These are phyloP conservation scores for Ophiostoma novo-ulmi DNA, from an alignment of 2,329 filamentous ascomycete genomes.

Conservation along the genomic window DNA sequence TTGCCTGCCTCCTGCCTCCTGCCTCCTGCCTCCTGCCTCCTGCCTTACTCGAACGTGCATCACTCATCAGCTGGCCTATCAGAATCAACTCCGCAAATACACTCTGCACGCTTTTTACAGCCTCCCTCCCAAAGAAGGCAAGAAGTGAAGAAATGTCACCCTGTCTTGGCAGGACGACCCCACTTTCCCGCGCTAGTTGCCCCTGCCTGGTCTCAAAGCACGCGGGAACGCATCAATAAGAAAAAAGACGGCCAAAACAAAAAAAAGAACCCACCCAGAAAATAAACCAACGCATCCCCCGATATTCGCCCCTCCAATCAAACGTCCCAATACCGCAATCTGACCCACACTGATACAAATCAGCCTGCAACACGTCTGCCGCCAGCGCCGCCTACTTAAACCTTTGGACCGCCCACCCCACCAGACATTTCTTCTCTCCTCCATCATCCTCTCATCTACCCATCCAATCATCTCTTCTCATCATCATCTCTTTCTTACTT, in stretches of 20 bases:
- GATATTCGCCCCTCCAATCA: conserved; percentile 12
- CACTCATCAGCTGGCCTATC: background rate
- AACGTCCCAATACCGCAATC: background rate
- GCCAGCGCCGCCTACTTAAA: conserved; percentile 37
- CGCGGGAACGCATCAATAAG: background rate
- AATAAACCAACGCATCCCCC: conserved; percentile 17
- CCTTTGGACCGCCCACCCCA: conserved; percentile 40
- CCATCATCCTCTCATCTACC: conserved; percentile 34
- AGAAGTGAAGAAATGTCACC: conserved; percentile 9
- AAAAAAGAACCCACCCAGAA: conserved; percentile 14
- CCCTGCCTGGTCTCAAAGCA: background rate
- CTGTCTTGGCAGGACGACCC: background rate
- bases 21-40: background rate
- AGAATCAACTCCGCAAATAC: background rate
- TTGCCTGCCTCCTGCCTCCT: background rate
- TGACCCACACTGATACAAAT: conserved; percentile 30
- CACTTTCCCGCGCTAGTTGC: conserved; percentile 4
- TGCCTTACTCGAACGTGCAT: background rate
- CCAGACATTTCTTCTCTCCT: conserved; percentile 35
- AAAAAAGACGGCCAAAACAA: conserved; percentile 7
- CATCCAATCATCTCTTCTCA: conserved; percentile 30
- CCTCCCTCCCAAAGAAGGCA: background rate
- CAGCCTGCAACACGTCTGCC: conserved; percentile 35
- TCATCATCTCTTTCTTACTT: conserved; percentile 20
- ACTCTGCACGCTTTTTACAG: background rate